Percentiles rank a stretch among this genome's conserved stretches.
These are phyloP conservation scores for Entomortierella beljakovae DNA, from an alignment of 192 early-diverging fungal species.

Conservation along the genomic window DNA sequence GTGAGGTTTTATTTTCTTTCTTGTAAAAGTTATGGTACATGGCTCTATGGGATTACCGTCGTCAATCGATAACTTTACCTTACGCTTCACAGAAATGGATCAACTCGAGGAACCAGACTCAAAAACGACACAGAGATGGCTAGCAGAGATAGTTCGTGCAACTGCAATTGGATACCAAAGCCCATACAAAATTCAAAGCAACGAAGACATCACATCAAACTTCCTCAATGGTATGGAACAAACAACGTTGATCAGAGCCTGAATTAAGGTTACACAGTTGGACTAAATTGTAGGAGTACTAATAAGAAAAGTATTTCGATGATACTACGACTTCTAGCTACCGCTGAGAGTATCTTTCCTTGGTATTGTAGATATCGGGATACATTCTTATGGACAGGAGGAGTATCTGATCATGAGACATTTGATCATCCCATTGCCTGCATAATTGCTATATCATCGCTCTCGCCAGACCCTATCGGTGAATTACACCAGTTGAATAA, in stretches of 20 bases:
- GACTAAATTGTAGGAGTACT: neutral
- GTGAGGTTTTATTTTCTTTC: conserved; percentile 3
- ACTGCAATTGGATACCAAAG: conserved; percentile 17
- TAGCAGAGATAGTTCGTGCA: conserved; percentile 59
- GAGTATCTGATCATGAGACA: conserved; percentile 89
- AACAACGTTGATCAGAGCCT: too few species aligned
- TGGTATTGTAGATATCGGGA: conserved; percentile 88
- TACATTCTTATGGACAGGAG: conserved; percentile 68
- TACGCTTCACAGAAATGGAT: conserved; percentile 71
- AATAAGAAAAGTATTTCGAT: neutral
- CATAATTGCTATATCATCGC: conserved; percentile 72
- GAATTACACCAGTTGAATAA: conserved; percentile 71
- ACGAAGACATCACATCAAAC: conserved; percentile 56
- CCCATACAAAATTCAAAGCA: conserved; percentile 52
- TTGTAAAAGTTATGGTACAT: conserved; percentile 59
- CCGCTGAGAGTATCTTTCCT: conserved; percentile 73
- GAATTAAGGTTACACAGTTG: neutral
- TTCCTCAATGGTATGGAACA: conserved; percentile 56
- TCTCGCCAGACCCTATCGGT: conserved; percentile 80
- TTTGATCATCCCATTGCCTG: conserved; percentile 96
- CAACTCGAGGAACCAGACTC: conserved; percentile 66
- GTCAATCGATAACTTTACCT: conserved; percentile 69
- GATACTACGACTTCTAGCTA: conserved; percentile 40
- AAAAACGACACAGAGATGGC: conserved; percentile 56
- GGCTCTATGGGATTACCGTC: conserved; percentile 71